Evolutionary conservation across 164 flowering plant genomes (phyloP).

Genomic region (Platanus orientalis): DNA sequence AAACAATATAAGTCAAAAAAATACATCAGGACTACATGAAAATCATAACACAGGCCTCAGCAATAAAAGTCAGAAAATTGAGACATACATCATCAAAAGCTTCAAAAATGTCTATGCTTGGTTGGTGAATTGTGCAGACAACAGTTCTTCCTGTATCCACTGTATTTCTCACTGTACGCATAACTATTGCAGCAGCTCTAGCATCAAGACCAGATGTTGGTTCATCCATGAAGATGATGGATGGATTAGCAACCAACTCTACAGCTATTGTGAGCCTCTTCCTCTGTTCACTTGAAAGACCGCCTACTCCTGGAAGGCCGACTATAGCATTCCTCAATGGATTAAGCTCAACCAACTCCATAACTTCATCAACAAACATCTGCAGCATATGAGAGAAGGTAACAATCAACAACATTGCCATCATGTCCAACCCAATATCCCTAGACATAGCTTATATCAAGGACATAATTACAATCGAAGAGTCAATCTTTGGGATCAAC

Average conservation of each 20-base stretch:
- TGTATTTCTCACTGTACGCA: constrained; percentile 68
- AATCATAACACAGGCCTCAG: too few species aligned
- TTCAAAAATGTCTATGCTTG: constrained; percentile 76
- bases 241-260: constrained; percentile 71
- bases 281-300: constrained; percentile 70
- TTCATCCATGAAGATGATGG: constrained; percentile 71
- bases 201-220: constrained; percentile 77
- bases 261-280: constrained; percentile 75
- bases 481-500: too few species aligned
- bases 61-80: not conserved
- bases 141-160: constrained; percentile 73
- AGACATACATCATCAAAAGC: constrained; percentile 68
- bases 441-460: too few species aligned
- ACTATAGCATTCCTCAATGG: constrained; percentile 45
- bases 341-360: constrained; percentile 58
- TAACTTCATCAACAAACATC: constrained; percentile 64
- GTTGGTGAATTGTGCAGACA: constrained; percentile 78
- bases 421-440: not conserved
- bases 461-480: too few species aligned
- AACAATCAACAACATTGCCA: not conserved
- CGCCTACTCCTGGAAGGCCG: constrained; percentile 61
- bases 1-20: not conserved
- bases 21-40: not conserved
- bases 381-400: constrained; percentile 7
- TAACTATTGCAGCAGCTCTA: constrained; percentile 70